Evolutionary conservation across 1,284 basidiomycete genomes (phyloP).

Genomic region (Gymnopus androsaceus): DNA sequence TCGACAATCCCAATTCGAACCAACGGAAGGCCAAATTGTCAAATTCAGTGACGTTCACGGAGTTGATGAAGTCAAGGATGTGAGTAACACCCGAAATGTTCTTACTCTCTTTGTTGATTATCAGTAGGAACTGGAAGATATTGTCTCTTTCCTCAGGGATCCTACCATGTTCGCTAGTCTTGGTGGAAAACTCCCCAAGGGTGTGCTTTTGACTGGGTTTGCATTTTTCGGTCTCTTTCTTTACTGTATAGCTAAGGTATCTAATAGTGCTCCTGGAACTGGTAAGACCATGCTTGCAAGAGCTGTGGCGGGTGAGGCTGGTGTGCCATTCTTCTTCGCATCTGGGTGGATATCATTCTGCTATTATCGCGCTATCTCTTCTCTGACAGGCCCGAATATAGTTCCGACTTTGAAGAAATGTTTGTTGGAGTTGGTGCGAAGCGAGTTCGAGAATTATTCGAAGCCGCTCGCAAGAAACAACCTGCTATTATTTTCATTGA

Average conservation of each 20-base stretch:
- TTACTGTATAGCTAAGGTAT: constrained; percentile 1
- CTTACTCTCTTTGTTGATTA: constrained; percentile 7
- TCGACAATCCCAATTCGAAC: constrained; percentile 74
- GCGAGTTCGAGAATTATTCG: constrained; percentile 94
- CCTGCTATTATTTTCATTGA: constrained; percentile 96
- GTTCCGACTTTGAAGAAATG: constrained; percentile 98
- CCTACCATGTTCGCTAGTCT: constrained; percentile 86
- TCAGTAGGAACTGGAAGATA: constrained; percentile 82
- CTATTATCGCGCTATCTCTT: background rate
- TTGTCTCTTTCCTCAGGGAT: constrained; percentile 91
- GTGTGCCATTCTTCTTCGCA: constrained; percentile 89
- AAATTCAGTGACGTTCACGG: constrained; percentile 94
- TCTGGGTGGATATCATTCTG: constrained; percentile 57
- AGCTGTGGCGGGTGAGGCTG: constrained; percentile 96
- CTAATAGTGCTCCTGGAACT: constrained; percentile 74
- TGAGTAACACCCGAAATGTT: constrained; percentile 29
- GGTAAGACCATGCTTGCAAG: constrained; percentile 97
- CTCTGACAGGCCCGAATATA: constrained; percentile 34
- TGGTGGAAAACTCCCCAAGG: constrained; percentile 90
- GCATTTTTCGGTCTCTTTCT: constrained; percentile 13
- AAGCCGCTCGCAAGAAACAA: constrained; percentile 91
- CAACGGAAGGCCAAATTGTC: constrained; percentile 75
- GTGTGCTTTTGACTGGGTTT: constrained; percentile 83
- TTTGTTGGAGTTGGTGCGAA: constrained; percentile 96
- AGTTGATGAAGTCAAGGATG: constrained; percentile 91